Evolutionary conservation across 1,284 basidiomycete genomes (phyloP).

Genomic region (Thelephora terrestris): DNA sequence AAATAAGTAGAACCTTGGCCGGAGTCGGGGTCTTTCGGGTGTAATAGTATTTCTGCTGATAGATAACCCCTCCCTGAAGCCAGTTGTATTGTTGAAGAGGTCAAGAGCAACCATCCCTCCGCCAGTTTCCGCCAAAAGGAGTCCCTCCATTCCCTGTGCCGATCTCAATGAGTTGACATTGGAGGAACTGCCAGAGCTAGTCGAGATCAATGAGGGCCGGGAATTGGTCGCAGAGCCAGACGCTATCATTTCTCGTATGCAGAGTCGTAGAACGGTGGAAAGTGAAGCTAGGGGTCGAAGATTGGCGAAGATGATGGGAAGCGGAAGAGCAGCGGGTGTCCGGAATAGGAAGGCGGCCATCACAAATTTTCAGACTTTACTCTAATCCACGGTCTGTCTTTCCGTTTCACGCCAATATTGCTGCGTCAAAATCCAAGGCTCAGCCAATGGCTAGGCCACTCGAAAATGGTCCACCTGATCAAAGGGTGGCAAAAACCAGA

Average conservation of each 20-base stretch:
- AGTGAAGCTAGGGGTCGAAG: too few relatives aligned
- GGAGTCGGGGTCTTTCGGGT: slow-evolving; percentile 11
- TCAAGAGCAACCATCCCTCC: slow-evolving; percentile 34
- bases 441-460: slow-evolving; percentile 8
- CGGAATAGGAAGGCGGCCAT: background rate
- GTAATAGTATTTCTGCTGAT: slow-evolving; percentile 23
- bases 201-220: too few relatives aligned
- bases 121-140: slow-evolving; percentile 33
- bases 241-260: too few relatives aligned
- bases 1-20: background rate
- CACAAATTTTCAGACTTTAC: slow-evolving; percentile 1
- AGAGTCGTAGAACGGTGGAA: too few relatives aligned
- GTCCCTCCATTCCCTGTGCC: slow-evolving; percentile 30
- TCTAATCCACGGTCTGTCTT: background rate
- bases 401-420: slow-evolving; percentile 8
- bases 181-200: too few relatives aligned
- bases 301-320: too few relatives aligned
- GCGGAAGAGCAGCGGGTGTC: too few relatives aligned
- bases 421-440: slow-evolving; percentile 14
- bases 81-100: slow-evolving; percentile 22
- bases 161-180: slow-evolving; percentile 21
- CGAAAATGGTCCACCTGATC: slow-evolving; percentile 11
- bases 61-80: slow-evolving; percentile 28
- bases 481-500: slow-evolving; percentile 8
- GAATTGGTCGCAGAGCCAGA: too few relatives aligned